phyloP scores from a whole-genome alignment of 495 filamentous ascomycete species.

The Tuber brumale region DNA sequence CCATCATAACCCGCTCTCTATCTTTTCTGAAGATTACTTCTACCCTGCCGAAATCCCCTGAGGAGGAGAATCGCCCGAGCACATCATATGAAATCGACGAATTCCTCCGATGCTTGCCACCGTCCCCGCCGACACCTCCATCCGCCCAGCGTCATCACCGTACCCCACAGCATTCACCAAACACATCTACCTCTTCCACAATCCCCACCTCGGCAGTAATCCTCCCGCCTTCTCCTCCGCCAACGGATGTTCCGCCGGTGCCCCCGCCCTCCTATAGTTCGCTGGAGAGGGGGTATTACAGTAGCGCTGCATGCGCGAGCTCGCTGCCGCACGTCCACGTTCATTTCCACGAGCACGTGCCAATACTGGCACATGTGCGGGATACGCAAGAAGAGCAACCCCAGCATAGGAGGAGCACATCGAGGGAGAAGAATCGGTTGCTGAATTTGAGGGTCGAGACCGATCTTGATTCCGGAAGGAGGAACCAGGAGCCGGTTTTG shows the following conservation, averaged over 20 bases:
- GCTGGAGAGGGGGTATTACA: constrained; percentile 2
- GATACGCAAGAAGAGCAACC: not conserved
- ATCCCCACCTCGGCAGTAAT: not conserved
- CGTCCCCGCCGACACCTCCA: not conserved
- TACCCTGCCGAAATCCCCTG: not conserved
- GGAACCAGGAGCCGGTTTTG: not conserved
- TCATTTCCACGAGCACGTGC: not conserved
- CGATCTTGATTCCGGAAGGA: not conserved
- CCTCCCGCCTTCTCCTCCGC: not conserved
- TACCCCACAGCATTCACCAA: not conserved
- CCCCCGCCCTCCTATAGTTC: not conserved
- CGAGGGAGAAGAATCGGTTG: not conserved
- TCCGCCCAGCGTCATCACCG: not conserved
- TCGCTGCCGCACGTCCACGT: not conserved
- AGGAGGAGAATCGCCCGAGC: not conserved
- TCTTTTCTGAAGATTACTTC: not conserved
- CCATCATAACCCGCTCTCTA: not conserved
- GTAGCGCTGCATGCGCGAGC: not conserved
- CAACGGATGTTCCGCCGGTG: not conserved
- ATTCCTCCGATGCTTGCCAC: constrained; percentile 3
- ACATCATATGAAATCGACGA: not conserved
- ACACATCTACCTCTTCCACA: not conserved
- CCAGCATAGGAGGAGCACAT: not conserved
- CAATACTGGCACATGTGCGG: not conserved
- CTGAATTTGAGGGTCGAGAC: not conserved